phyloP scores from a whole-genome alignment of 108 stramenopile species.

The Cyclotella sp. region DNA sequence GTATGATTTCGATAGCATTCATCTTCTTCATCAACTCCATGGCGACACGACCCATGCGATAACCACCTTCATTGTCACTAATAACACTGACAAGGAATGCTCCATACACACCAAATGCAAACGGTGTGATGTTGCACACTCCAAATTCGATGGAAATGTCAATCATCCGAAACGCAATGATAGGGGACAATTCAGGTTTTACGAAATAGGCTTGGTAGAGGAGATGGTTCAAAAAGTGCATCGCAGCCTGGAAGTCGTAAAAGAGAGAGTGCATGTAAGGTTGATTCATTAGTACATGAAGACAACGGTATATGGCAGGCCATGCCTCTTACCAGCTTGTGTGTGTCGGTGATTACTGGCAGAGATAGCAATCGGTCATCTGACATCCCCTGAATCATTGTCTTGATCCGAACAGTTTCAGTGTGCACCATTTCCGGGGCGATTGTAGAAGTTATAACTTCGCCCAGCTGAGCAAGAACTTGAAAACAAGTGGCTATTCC shows the following conservation, averaged over 20 bases:
- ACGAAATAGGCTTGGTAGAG: conserved; percentile 20
- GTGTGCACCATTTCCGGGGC: conserved; percentile 1
- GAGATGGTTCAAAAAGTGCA: conserved; percentile 53
- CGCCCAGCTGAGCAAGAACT: conserved; percentile 43
- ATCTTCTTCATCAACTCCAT: conserved; percentile 39
- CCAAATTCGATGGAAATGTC: conserved; percentile 41
- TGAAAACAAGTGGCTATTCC: conserved; percentile 33
- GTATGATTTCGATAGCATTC: conserved; percentile 21
- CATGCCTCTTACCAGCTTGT: conserved; percentile 20
- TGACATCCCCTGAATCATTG: conserved; percentile 22
- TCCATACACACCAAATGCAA: conserved; percentile 50
- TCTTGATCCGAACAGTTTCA: conserved; percentile 24
- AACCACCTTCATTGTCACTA: conserved; percentile 53
- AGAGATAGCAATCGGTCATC: conserved; percentile 36
- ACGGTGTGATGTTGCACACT: conserved; percentile 29
- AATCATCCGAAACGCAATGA: conserved; percentile 54
- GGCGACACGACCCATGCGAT: conserved; percentile 54
- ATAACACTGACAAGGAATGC: conserved; percentile 43
- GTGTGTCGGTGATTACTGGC: conserved; percentile 26
- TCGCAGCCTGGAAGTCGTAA: conserved; percentile 35
- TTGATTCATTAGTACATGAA: neutral
- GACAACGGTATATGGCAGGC: neutral
- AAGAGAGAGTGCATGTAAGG: neutral
- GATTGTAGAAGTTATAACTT: conserved; percentile 32
- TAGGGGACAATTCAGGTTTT: conserved; percentile 27